Base-by-base conservation (phyloP, 495 filamentous ascomycete genomes). In the Neurospora africana region DNA sequence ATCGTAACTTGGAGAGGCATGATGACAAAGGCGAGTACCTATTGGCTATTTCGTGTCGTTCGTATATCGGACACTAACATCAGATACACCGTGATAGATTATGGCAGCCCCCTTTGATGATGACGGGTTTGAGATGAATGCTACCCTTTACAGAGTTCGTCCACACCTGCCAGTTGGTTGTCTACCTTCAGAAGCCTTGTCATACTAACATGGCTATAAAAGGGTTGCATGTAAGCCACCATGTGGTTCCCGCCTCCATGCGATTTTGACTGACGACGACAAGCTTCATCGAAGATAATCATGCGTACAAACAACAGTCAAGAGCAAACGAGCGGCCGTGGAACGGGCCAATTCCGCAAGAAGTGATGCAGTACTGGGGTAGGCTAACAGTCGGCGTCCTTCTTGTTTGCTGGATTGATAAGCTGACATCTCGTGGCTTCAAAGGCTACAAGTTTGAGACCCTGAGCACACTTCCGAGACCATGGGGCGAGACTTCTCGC, bases 361-460 rank as follows among this genome's bases (percentile, higher is more conserved):
- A 84, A 10, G 58, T 82, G 27, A 87, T 88, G 86, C 77, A 80
- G 5, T 92, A 83, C 76, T 91, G 89, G 89, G 90, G 88, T 87
- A 75, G 23, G 68, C 23, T n/a, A 19, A n/a, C 27, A 0, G 47
- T 11, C 11, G 13, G 1, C n/a, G 0, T 68, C 69, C 10, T 5
- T 23, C 69, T 7, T 4, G 27, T 30, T 15, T 44, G 23, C 27
- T 19, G 53, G 4, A 6, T 47, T 17, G n/a, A 70, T 19, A 40
- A 13, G 71, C 76, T 74, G 76, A 76, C 81, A 30, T 5, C 30
- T 23, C 23, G 0, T 35, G 21, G 13, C 10, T 30, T 7, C 58
- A 8, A 74, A 95, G 93, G 95, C 27, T 98, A 98, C 83, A 98
- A 98, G 80, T 99, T 99, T 75, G 95, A 99, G 80, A 90, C 92